Evolutionary conservation across 2,329 filamentous ascomycete species (phyloP).

Genomic region (Fusarium papillatum): DNA sequence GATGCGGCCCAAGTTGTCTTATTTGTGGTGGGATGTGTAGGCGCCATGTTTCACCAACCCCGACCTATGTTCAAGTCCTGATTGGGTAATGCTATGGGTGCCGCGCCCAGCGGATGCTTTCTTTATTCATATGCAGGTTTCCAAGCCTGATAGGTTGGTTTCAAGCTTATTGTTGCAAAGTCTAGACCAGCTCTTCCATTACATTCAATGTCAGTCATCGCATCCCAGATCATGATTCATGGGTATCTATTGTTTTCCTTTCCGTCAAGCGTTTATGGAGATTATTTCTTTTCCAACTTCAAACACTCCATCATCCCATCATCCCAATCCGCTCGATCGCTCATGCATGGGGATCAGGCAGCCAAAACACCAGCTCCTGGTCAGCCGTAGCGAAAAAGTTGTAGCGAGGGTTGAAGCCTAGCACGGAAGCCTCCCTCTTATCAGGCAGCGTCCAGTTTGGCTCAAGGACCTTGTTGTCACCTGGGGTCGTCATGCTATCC

Average conservation of each 20-base stretch:
- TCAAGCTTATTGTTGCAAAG: neutral
- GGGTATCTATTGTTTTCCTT: slow-evolving; percentile 32
- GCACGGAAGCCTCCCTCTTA: slow-evolving; percentile 77
- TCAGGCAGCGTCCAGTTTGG: slow-evolving; percentile 76
- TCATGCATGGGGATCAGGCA: slow-evolving; percentile 75
- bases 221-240: slow-evolving; percentile 1
- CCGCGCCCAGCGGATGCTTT: neutral
- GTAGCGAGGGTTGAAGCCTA: slow-evolving; percentile 91
- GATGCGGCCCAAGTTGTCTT: neutral
- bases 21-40: neutral
- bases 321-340: neutral
- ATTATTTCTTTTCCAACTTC: neutral
- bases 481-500: slow-evolving; percentile 77
- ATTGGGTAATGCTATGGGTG: neutral
- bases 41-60: neutral
- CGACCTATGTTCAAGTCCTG: neutral
- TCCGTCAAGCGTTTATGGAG: neutral
- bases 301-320: neutral
- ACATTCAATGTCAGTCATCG: neutral
- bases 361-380: slow-evolving; percentile 84
- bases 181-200: slow-evolving; percentile 37
- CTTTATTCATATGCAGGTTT: neutral
- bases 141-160: neutral
- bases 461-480: slow-evolving; percentile 70
- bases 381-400: slow-evolving; percentile 95